Base-by-base conservation (phyloP, 352 stramenopile genomes). In the Pythium diclinum region DNA sequence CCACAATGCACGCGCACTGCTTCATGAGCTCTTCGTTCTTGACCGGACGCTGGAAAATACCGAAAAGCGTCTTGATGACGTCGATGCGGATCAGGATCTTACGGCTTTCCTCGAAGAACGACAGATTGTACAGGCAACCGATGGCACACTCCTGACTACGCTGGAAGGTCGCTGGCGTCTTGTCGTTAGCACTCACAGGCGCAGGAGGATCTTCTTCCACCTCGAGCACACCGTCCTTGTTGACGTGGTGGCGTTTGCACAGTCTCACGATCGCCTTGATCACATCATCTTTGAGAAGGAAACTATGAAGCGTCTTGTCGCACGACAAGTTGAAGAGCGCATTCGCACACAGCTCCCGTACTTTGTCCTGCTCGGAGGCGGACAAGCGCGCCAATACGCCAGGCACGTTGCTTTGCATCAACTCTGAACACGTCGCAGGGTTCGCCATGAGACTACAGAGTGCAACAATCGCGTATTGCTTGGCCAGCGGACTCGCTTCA, bases 261-360 rank as follows among this genome's bases (percentile, higher is more conserved):
- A 93, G 75, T 6, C 77, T 69, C 36, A 88, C 73, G n/a, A 93
- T 86, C 0, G 81, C 71, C 19, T 80, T 77, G 51, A 92, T 87
- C 14, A 88, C 83, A 8, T 88, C 78, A 58, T 91, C 82, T 32
- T 89, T 85, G 36, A 94, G 63, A 36, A 92, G 36, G 48, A 85
- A 88, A 3, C 53, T 72, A 47, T 89, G 78, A 8, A 91, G 65
- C n/a, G 70, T 79, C 64, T 81, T 83, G 32, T 91, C 81, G 42
- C 83, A 89, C 8, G 84, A 93, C n/a, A 92, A 63, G 34, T 93
- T 94, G 62, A 90, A 91, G 1, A 93, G 70, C 19, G 81, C 81
- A n/a, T 85, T 88, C 11, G 81, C 77, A 28, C 82, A 92, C 5
- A 93, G 69, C 28, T 93, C 86, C 10, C 81, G 77, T 0, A 91